These are phyloP conservation scores for Takakia lepidozioides DNA, from an alignment of 225 moss, liverwort and hornwort genomes.

Conservation along the genomic window DNA sequence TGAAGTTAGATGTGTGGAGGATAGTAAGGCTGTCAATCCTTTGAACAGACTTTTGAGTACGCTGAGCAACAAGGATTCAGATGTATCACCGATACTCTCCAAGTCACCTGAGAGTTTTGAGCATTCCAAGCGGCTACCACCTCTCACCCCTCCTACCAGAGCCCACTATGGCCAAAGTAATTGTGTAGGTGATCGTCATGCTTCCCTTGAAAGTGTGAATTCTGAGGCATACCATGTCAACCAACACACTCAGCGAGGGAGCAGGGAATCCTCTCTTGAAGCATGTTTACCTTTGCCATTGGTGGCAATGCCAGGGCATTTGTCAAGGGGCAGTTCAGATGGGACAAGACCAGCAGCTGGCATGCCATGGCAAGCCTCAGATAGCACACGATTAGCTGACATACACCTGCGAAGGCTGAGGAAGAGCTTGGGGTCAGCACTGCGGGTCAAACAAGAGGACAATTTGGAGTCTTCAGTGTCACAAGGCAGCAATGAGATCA, in stretches of 20 bases:
- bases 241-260: conserved; percentile 10
- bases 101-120: conserved; percentile 39
- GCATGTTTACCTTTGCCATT: conserved; percentile 7
- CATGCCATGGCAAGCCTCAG: conserved; percentile 20
- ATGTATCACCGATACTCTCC: conserved; percentile 44
- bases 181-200: conserved; percentile 7
- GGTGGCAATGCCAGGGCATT: conserved; percentile 4
- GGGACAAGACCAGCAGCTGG: conserved; percentile 11
- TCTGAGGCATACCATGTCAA: conserved; percentile 11
- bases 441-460: conserved; percentile 53
- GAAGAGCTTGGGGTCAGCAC: conserved; percentile 67
- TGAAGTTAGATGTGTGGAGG: conserved; percentile 18
- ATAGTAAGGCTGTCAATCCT: no score
- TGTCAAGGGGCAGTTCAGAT: conserved; percentile 6
- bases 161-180: conserved; percentile 9
- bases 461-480: conserved; percentile 11
- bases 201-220: conserved; percentile 17
- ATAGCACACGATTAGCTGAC: conserved; percentile 28
- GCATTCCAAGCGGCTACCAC: conserved; percentile 20
- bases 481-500: conserved; percentile 18
- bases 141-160: conserved; percentile 14
- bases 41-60: no score
- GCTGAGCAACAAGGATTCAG: conserved; percentile 11
- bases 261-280: no score
- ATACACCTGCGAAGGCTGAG: conserved; percentile 42